phyloP scores from a whole-genome alignment of 1,284 basidiomycete species.

The Ustilago hordei region DNA sequence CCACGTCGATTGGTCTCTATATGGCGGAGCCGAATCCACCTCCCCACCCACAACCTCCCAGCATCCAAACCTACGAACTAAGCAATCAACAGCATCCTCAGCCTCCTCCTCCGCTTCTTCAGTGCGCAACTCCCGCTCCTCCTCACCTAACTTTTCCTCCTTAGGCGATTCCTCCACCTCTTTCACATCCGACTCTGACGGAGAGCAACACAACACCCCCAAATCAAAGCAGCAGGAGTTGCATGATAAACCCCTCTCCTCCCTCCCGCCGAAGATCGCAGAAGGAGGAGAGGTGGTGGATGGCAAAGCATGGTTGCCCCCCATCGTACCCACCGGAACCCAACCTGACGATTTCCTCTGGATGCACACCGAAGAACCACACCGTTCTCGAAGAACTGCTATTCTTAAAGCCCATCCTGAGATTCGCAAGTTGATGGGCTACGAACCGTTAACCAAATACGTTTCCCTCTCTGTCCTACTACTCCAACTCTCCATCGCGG shows the following conservation, averaged over 20 bases:
- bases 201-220: not conserved
- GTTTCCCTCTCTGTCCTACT: slow-evolving; percentile 82
- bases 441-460: slow-evolving; percentile 90
- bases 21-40: slow-evolving; percentile 63
- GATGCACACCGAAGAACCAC: slow-evolving; percentile 97
- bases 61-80: slow-evolving; percentile 17
- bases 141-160: slow-evolving; percentile 25
- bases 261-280: slow-evolving; percentile 1
- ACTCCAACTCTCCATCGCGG: slow-evolving; percentile 79
- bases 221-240: slow-evolving; percentile 10
- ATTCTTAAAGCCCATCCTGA: slow-evolving; percentile 96
- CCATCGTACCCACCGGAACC: slow-evolving; percentile 37
- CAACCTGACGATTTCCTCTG: slow-evolving; percentile 75
- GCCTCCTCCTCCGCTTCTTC: slow-evolving; percentile 25
- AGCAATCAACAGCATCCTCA: not conserved
- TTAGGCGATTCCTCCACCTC: slow-evolving; percentile 33
- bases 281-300: slow-evolving; percentile 3
- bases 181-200: slow-evolving; percentile 27
- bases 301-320: slow-evolving; percentile 65
- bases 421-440: slow-evolving; percentile 93
- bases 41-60: slow-evolving; percentile 15
- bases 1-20: slow-evolving; percentile 67
- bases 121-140: slow-evolving; percentile 24
- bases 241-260: slow-evolving; percentile 6
- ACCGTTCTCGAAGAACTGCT: slow-evolving; percentile 84